Percentiles rank a stretch among this genome's conserved stretches.
Evolutionary conservation across 306 rosid species (phyloP).

Genomic region (Vachellia collinsii): DNA sequence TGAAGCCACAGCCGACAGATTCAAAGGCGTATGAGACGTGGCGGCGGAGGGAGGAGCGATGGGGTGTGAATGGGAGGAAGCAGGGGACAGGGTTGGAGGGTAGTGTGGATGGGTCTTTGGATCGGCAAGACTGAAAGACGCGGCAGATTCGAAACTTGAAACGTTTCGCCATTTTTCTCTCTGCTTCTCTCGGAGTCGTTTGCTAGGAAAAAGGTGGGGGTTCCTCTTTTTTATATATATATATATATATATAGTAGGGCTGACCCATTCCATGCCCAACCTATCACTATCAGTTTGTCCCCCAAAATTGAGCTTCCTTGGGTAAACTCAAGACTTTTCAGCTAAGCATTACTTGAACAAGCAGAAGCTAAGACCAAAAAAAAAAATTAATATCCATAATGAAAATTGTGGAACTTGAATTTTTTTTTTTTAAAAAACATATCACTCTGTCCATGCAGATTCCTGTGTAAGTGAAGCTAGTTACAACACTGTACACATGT

Average conservation of each 20-base stretch:
- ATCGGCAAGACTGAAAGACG: conserved; percentile 61
- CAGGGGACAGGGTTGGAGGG: conserved; percentile 24
- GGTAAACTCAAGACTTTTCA: background rate
- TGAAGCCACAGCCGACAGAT: conserved; percentile 41
- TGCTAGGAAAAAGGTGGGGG: background rate
- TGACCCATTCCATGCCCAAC: background rate
- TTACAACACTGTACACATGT: background rate
- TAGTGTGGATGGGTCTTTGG: conserved; percentile 37
- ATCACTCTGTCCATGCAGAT: background rate
- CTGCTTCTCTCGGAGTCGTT: background rate
- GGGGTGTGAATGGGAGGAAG: conserved; percentile 33
- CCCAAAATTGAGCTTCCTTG: background rate
- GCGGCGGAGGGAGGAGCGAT: conserved; percentile 43
- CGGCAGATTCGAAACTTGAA: conserved; percentile 52
- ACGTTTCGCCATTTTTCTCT: conserved; percentile 51
- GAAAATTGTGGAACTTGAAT: too few species aligned
- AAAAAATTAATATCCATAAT: too few species aligned
- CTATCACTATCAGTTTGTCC: background rate
- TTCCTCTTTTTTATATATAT: background rate
- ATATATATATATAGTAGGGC: background rate
- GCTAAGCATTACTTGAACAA: too few species aligned
- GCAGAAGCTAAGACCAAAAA: too few species aligned
- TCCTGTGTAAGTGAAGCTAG: background rate
- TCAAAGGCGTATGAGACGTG: conserved; percentile 53
- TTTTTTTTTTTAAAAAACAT: too few species aligned